Base-by-base conservation (phyloP, 371 early-diverging fungal species). In the Batrachochytrium dendrobatidis region DNA sequence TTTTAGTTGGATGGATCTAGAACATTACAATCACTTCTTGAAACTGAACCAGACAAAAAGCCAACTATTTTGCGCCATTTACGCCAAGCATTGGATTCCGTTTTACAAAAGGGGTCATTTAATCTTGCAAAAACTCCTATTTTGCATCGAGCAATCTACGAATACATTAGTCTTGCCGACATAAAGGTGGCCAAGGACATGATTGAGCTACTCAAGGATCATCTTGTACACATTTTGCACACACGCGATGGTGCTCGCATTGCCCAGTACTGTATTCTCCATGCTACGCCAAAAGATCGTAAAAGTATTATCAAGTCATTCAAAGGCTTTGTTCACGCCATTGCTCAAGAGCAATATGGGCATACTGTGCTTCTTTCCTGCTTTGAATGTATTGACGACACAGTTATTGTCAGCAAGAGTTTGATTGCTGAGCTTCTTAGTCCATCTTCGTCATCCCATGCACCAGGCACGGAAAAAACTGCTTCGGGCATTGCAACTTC, bases 311-410 rank as follows among this genome's bases (percentile, higher is more conserved):
- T 92, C 59, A 90, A 90, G 71, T 66, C 87, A 25, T 85, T 95
- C 67, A 93, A 91, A 69, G 85, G 86, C 7, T 90, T 77, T 63
- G 77, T 94, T 30, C 64, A 64, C 61, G 90, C 89, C 71, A 89
- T 94, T 63, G 84, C 87, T 61, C 70, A 72, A 56, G 97, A 96
- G 66, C 91, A 93, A 73, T 86, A 91, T 66, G 97, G 94, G 18
- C 86, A 92, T 60, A 72, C 88, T 53, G 93, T 92, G 2, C 73
- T 96, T 55, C 64, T 94, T 8, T 80, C 86, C 49, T 70, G 86
- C 49, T 82, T 95, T 65, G 94, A 93, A 69, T 86, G 85, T 39
- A 83, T 92, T 33, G 97, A 96, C 73, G 97, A 96, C 76, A 96
- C 95, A 12, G 91, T 91, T n/a, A 69, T 92, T 46, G 73, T 91